Base-by-base conservation (phyloP, 1,284 basidiomycete genomes). In the Moesziomyces aphidis region DNA sequence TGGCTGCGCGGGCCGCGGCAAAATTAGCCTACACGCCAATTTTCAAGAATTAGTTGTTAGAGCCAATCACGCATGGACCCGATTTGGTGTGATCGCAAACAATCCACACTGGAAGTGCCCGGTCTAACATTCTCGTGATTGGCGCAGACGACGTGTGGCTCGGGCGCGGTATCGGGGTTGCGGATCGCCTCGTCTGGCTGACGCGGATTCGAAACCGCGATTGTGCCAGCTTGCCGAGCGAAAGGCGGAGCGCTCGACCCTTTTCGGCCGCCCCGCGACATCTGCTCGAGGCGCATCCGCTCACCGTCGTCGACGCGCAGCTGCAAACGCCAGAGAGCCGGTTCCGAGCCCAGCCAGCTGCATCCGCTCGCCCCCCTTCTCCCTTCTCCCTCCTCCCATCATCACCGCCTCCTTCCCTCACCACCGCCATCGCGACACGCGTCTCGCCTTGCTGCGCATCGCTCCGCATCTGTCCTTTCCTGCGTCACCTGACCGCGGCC, bases 1-100 rank as follows among this genome's bases (percentile, higher is more conserved):
- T 56, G 55, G 45, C 48, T 26, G 46, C 15, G 9, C 23, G 24
- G 44, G 54, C 54, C 54, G 54, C 45, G 54, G 54, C 5, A 55
- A 55, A 55, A 55, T 34, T 23, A 8, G 28, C 21, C 31, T 13
- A 5, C 31, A 26, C 7, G 24, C 31, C 8, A 4, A 34, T 34
- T 34, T 5, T 5, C 31, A 2, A 34, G 8, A 31, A n/a, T n/a
- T n/a, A n/a, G 31, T 3, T 34, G 31, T 34, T 34, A 34, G 31
- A 34, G 31, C 31, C 11, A 11, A 9, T 4, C 10, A 5, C 13
- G 31, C 31, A 34, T 34, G 6, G 10, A 13, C 31, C 13, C 31
- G 31, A 34, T 34, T 13, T 8, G 10, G 13, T 13, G 31, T 34
- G 31, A 34, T 34, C 31, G 31, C 31, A 34, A 31, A 31, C 8